Evolutionary conservation across 176 grass and related monocot species (phyloP).

Genomic region (Carex scoparia): DNA sequence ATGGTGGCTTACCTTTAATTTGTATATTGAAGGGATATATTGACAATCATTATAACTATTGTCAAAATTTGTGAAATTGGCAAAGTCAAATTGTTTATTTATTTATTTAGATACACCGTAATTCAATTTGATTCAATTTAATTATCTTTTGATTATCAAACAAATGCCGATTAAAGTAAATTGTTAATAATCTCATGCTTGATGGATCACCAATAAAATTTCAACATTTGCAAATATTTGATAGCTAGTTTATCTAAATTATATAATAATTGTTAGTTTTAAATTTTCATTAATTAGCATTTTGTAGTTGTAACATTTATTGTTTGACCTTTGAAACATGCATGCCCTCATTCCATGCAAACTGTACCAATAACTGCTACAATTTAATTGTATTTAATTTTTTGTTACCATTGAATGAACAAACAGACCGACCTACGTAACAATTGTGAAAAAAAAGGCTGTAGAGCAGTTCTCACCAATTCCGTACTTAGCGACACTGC

Average conservation of each 20-base stretch:
- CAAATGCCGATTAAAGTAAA: too few species aligned
- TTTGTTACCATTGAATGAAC: neutral
- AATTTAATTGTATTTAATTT: neutral
- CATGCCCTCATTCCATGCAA: neutral
- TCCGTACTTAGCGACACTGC: constrained; percentile 63
- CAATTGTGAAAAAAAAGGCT: constrained; percentile 44
- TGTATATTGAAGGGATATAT: neutral
- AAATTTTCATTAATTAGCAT: too few species aligned
- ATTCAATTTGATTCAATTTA: neutral
- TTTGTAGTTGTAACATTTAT: too few species aligned
- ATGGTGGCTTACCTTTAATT: neutral
- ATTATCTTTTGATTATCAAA: neutral
- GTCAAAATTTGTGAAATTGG: neutral
- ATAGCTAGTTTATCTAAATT: neutral
- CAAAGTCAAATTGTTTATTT: neutral
- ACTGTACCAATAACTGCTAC: neutral
- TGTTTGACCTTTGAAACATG: neutral
- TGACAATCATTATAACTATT: neutral
- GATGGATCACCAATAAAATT: neutral
- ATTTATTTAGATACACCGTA: neutral
- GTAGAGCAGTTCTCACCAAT: constrained; percentile 56
- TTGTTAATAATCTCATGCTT: neutral
- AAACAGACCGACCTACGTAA: constrained; percentile 43
- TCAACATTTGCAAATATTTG: neutral
- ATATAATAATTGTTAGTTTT: neutral